Evolutionary conservation across 169 alveolate genomes (phyloP), one percentile per base, ranked within the genome.

Genomic region (Plasmodium gonderi): DNA sequence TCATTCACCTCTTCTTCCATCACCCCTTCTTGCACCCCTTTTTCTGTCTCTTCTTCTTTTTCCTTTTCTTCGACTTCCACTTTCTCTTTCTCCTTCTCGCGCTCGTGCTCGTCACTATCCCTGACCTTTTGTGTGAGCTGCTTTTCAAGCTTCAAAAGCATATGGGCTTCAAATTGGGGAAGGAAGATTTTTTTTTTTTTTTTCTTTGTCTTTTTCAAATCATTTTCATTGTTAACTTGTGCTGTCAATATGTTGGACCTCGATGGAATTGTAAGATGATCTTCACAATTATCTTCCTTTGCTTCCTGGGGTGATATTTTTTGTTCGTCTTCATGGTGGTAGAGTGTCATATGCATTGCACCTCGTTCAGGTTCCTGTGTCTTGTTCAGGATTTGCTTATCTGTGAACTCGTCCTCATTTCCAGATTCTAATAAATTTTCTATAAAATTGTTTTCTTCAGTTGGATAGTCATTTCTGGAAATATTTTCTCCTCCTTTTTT

Each of bases 141-240:
- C 49, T 81, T 42, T 40, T 81, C 81, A 29, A 81, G 91, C 38
- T 81, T 81, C 26, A 81, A 33, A 33, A 81, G 91, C 8, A 81
- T 81, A 8, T 81, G 79, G 14, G 49, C 74, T 81, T 81, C 91
- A 47, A 81, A 81, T 3, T 20, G 44, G 0, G 91, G 91, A 14
- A 81, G 12, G 29, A 67, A 81, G 11, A 44, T 31, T 40, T 81
- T 68, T 42, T 69, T 81, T 44, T 81, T 81, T 49, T 81, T 81
- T 9, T 47, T 80, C 12, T 64, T 29, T 54, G 0, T 3, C 23
- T 65, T 36, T 31, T 44, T 23, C 44, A 49, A 7, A n/a, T 65
- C 68, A 26, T 42, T 64, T 14, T 6, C 3, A 5, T 54, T 49
- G 33, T 81, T 81, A 2, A 20, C 26, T 54, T 60, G 42, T n/a